These are phyloP conservation scores for Penicillium odoratum DNA, from an alignment of 495 filamentous ascomycete genomes.

Conservation along the genomic window DNA sequence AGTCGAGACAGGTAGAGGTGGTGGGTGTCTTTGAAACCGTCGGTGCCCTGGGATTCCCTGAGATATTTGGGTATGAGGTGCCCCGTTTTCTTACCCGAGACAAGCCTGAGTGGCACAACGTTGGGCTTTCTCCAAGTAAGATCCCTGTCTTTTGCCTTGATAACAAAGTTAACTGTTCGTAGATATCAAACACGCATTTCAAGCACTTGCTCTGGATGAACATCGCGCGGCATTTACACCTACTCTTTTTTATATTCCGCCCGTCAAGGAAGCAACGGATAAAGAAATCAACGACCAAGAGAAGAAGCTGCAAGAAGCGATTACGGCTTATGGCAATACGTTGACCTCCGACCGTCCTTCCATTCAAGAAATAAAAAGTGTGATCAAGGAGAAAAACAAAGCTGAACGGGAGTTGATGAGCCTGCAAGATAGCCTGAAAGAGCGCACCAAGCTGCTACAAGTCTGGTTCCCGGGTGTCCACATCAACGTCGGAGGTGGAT, in stretches of 20 bases:
- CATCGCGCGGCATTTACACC: constrained; percentile 7
- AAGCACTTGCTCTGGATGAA: constrained; percentile 46
- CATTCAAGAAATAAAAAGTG: not conserved
- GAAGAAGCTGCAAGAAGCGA: not conserved
- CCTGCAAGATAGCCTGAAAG: constrained; percentile 6
- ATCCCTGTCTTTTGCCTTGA: not conserved
- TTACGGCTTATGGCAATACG: not conserved
- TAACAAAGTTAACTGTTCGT: not conserved
- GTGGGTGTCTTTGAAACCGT: constrained; percentile 64
- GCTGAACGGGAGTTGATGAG: constrained; percentile 1
- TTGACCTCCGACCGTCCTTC: not conserved
- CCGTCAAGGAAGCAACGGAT: not conserved
- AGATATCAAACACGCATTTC: constrained; percentile 56
- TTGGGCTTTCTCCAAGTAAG: constrained; percentile 15
- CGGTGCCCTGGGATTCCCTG: constrained; percentile 30
- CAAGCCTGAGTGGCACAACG: constrained; percentile 10
- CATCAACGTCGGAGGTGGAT: constrained; percentile 8
- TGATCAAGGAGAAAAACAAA: constrained; percentile 3
- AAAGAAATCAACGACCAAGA: not conserved
- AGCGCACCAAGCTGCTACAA: constrained; percentile 6
- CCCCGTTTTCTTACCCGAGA: constrained; percentile 8
- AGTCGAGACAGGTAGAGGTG: constrained; percentile 38
- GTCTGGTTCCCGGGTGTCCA: constrained; percentile 11
- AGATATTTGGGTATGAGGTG: constrained; percentile 12
- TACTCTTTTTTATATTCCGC: constrained; percentile 4